These are phyloP conservation scores for Sugiyamaella paludigena DNA, from an alignment of 1,139 yeast species.

Conservation along the genomic window DNA sequence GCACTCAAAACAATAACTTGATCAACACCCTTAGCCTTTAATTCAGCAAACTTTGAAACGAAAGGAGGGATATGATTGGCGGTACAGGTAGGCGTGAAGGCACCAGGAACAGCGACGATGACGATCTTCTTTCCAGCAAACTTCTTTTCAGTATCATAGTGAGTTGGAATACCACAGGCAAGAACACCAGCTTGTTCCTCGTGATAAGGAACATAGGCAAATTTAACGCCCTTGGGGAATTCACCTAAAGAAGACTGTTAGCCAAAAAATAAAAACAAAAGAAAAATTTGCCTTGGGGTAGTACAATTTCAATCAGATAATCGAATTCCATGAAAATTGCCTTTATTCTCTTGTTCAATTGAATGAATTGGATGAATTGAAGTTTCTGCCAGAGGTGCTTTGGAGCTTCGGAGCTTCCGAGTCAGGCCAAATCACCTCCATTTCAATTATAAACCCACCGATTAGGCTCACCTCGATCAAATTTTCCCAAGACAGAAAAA, in stretches of 20 bases:
- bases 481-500: neutral
- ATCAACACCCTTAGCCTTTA: slow-evolving; percentile 68
- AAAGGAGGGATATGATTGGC: slow-evolving; percentile 78
- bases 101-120: slow-evolving; percentile 84
- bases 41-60: slow-evolving; percentile 51
- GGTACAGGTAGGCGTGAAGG: slow-evolving; percentile 88
- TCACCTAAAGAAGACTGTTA: slow-evolving; percentile 35
- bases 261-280: slow-evolving; percentile 42
- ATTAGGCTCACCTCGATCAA: neutral
- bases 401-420: too few species aligned
- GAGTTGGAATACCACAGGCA: slow-evolving; percentile 55
- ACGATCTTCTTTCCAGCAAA: slow-evolving; percentile 55
- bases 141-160: slow-evolving; percentile 50
- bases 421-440: too few species aligned
- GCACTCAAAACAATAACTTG: slow-evolving; percentile 69
- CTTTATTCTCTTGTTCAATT: neutral
- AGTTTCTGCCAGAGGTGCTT: neutral
- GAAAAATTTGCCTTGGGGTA: slow-evolving; percentile 46
- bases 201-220: slow-evolving; percentile 57
- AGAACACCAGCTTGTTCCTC: slow-evolving; percentile 44
- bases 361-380: slow-evolving; percentile 1
- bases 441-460: too few species aligned
- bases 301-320: slow-evolving; percentile 57
- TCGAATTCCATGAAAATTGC: slow-evolving; percentile 33
- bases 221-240: slow-evolving; percentile 53